Conservation (phyloP, 2,329 filamentous ascomycete genomes). For the Tolypocladium endophyticum region DNA sequence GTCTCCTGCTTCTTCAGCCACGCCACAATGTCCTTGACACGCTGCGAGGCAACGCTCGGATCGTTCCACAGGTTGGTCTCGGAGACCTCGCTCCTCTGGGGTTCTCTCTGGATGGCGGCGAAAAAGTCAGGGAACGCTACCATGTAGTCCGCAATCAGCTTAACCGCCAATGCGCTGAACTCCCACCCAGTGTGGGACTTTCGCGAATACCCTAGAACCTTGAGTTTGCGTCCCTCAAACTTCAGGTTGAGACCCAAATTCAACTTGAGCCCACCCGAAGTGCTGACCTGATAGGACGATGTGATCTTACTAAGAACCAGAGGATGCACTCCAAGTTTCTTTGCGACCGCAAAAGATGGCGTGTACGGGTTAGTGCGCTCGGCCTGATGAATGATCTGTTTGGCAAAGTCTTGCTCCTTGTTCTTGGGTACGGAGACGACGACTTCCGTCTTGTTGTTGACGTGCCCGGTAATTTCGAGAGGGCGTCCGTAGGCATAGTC, state of each 20-base stretch:
- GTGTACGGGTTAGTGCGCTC: constrained; percentile 66
- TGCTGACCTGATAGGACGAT: constrained; percentile 77
- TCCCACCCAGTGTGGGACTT: constrained; percentile 87
- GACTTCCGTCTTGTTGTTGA: constrained; percentile 65
- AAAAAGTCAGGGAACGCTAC: constrained; percentile 92
- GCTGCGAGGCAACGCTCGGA: constrained; percentile 57
- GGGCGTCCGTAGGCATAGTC: constrained; percentile 89
- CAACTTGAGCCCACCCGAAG: constrained; percentile 67
- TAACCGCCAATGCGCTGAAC: constrained; percentile 76
- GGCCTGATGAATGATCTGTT: constrained; percentile 58
- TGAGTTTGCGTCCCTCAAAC: constrained; percentile 90
- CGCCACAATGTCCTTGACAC: constrained; percentile 85
- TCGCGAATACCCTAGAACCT: constrained; percentile 90
- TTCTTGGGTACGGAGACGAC: constrained; percentile 62
- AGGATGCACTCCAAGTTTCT: constrained; percentile 69
- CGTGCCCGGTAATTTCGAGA: constrained; percentile 69
- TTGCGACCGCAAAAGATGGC: constrained; percentile 82
- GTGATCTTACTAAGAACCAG: constrained; percentile 92
- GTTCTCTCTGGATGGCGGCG: constrained; percentile 73
- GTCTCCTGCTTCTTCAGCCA: constrained; percentile 91
- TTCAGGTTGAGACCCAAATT: constrained; percentile 95
- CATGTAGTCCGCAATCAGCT: constrained; percentile 81
- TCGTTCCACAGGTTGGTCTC: constrained; percentile 81
- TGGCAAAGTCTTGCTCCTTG: constrained; percentile 74
- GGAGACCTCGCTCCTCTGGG: constrained; percentile 71